phyloP scores from a whole-genome alignment of 352 stramenopile species.

The Phytophthora agathidicida region DNA sequence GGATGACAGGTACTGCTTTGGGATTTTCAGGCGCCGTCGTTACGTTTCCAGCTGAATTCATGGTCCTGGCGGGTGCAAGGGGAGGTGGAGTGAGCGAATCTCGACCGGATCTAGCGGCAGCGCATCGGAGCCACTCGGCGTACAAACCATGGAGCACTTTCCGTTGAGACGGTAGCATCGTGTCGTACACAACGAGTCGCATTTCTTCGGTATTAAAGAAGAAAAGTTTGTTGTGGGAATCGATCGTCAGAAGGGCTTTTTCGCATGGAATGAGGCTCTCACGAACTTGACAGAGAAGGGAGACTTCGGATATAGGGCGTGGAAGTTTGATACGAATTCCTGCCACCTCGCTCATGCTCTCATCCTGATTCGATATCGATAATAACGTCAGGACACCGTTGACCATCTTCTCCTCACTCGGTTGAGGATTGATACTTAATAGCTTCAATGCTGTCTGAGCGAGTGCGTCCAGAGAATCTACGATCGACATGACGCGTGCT shows the following conservation, averaged over 20 bases:
- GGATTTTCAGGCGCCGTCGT: neutral
- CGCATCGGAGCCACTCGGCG: conserved; percentile 57
- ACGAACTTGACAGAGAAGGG: conserved; percentile 58
- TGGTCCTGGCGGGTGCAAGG: conserved; percentile 8
- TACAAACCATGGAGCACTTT: conserved; percentile 71
- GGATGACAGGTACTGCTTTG: neutral
- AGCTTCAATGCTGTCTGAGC: conserved; percentile 71
- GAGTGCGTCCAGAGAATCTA: conserved; percentile 56
- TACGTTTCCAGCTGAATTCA: conserved; percentile 13
- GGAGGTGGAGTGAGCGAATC: conserved; percentile 3
- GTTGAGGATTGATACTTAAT: conserved; percentile 71
- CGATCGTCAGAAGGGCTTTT: conserved; percentile 51
- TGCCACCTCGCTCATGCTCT: conserved; percentile 33
- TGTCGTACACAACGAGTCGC: conserved; percentile 59
- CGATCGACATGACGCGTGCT: conserved; percentile 71
- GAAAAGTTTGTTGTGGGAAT: conserved; percentile 47
- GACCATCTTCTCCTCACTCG: conserved; percentile 63
- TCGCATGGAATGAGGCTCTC: conserved; percentile 70
- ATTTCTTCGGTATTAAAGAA: conserved; percentile 76
- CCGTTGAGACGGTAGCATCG: conserved; percentile 61
- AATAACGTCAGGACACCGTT: conserved; percentile 60
- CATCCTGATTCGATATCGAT: conserved; percentile 38
- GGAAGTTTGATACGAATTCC: conserved; percentile 46
- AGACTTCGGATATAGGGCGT: conserved; percentile 42
- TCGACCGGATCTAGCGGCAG: conserved; percentile 4